Base-by-base conservation (phyloP, 768 basidiomycete species). In the Kwoniella sp. region DNA sequence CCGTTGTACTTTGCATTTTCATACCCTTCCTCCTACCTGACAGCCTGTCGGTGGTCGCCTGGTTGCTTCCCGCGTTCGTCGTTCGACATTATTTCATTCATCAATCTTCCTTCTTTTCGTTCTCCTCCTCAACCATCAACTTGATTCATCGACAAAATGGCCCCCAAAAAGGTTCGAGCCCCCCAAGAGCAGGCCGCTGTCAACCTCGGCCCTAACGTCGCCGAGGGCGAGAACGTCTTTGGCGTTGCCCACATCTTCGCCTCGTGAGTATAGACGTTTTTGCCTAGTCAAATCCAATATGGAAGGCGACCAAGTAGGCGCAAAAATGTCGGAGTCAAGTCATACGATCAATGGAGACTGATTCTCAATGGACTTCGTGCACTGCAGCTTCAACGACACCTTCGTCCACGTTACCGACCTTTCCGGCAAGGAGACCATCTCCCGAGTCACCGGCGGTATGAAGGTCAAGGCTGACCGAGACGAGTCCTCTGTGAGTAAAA, bases 381-480 rank as follows among this genome's bases (percentile, higher is more conserved):
- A n/a, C n/a, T n/a, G n/a, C 67, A 82, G 81, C 52, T 99, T 99
- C 88, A 99, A 99, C 84, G 96, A 99, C 81, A 99, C 96, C 64
- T 98, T 98, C 82, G 96, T 99, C 73, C 96, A 99, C 82, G 86
- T 99, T 78, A 99, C 96, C 82, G 96, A 98, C 90, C 84, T 98
- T 65, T 93, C 93, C 25, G 96, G 96, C 77, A 94, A 92, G 85
- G 96, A 98, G 86, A 99, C 96, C 81, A 93, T 99, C 84, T 91
- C 92, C 75, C 92, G 96, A 80, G 93, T 97, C 69, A 98, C 96
- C 73, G 94, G 94, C 82, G 96, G 96, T 67, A 98, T 98, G 96
- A 98, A 98, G 86, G 96, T 99, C 84, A 99, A 98, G 86, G 96
- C 95, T 13, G 96, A 99, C 84, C 90, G 96, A 83, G 96, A 99